Conservation (phyloP, 208 protist species). For the Angomonas desouzai region DNA sequence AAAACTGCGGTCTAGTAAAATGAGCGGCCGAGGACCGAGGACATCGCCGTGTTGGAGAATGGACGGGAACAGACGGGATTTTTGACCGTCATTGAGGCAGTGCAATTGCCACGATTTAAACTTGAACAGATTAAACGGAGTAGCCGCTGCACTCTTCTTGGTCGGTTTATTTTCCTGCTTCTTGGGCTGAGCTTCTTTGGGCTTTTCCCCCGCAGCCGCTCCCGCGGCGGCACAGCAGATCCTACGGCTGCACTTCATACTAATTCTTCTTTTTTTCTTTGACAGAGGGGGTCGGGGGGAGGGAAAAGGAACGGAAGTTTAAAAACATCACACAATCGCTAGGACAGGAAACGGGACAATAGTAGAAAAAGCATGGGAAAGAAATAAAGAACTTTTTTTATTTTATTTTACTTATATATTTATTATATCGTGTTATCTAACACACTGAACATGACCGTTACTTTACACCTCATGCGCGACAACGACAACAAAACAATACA, state of each 20-base stretch:
- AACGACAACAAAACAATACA: background rate
- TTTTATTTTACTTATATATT: too few species aligned
- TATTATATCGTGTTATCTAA: too few species aligned
- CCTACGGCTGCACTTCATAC: slow-evolving; percentile 18
- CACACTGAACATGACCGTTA: background rate
- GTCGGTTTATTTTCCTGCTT: slow-evolving; percentile 13
- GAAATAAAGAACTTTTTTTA: too few species aligned
- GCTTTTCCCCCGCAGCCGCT: background rate
- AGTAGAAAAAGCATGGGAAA: background rate
- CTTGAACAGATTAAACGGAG: slow-evolving; percentile 32
- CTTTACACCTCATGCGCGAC: background rate
- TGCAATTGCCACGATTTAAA: slow-evolving; percentile 65
- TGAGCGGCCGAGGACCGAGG: slow-evolving; percentile 72
- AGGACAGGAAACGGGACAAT: background rate
- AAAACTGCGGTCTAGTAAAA: slow-evolving; percentile 71
- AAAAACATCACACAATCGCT: too few species aligned
- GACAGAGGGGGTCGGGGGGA: background rate
- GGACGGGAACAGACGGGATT: slow-evolving; percentile 30
- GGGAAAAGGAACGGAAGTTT: background rate
- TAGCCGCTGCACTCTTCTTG: slow-evolving; percentile 19
- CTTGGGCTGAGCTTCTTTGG: slow-evolving; percentile 23
- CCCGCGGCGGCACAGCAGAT: slow-evolving; percentile 18
- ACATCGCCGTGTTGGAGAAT: slow-evolving; percentile 64
- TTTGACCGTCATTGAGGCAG: slow-evolving; percentile 16
- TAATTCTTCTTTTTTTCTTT: slow-evolving; percentile 4